Evolutionary conservation across 2,329 filamentous ascomycete species (phyloP).

Genomic region (Cordyceps fumosorosea): DNA sequence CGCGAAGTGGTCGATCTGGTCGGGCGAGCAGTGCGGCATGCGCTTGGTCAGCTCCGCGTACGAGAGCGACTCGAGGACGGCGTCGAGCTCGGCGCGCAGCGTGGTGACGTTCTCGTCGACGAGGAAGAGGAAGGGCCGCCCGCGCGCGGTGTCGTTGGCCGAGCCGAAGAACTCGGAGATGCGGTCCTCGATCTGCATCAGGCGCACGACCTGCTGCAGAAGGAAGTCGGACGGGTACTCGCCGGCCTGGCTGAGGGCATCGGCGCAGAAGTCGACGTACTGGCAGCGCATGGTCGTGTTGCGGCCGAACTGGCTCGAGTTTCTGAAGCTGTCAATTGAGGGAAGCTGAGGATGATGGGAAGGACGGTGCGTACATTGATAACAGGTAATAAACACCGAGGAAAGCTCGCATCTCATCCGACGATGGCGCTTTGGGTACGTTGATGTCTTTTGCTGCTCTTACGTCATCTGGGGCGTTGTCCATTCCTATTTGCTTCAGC

Average conservation of each 20-base stretch:
- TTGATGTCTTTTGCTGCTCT: slow-evolving; percentile 16
- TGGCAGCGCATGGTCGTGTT: slow-evolving; percentile 25
- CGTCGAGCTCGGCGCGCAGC: slow-evolving; percentile 27
- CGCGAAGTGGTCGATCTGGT: slow-evolving; percentile 16
- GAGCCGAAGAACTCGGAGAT: slow-evolving; percentile 28
- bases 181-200: slow-evolving; percentile 29
- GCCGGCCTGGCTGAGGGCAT: slow-evolving; percentile 22
- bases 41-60: slow-evolving; percentile 18
- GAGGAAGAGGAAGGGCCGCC: slow-evolving; percentile 25
- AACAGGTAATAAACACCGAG: slow-evolving; percentile 34
- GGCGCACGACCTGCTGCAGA: slow-evolving; percentile 28
- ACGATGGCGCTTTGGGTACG: slow-evolving; percentile 20
- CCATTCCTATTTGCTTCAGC: slow-evolving; percentile 13
- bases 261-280: slow-evolving; percentile 29
- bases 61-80: slow-evolving; percentile 25
- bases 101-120: slow-evolving; percentile 27
- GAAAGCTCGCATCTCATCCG: slow-evolving; percentile 33
- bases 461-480: slow-evolving; percentile 10
- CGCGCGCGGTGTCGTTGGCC: slow-evolving; percentile 22
- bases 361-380: slow-evolving; percentile 27
- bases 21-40: slow-evolving; percentile 10
- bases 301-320: slow-evolving; percentile 32
- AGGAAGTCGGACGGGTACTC: slow-evolving; percentile 25
- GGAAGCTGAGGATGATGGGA: neutral
- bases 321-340: slow-evolving; percentile 19